phyloP scores from a whole-genome alignment of 352 stramenopile species.

The Halophytophthora batemanensis region DNA sequence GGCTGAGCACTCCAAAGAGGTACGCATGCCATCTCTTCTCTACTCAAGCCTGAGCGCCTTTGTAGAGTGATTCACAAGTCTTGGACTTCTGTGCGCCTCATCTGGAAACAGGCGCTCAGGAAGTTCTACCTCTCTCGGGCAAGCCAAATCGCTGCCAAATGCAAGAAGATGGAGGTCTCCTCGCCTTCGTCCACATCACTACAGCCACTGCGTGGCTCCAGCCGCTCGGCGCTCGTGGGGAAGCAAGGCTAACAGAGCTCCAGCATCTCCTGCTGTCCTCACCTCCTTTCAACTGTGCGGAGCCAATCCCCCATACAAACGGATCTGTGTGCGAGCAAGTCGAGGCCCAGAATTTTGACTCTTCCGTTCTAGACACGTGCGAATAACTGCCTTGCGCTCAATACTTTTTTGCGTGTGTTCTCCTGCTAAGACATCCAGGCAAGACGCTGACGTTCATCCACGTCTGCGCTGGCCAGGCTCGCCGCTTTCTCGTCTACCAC shows the following conservation, averaged over 20 bases:
- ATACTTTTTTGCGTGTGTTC: background rate
- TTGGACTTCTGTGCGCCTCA: background rate
- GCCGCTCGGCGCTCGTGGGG: slow-evolving; percentile 5
- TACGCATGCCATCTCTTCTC: background rate
- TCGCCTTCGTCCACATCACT: slow-evolving; percentile 17
- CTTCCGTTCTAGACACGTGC: background rate
- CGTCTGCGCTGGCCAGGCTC: slow-evolving; percentile 6
- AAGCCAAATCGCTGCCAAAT: slow-evolving; percentile 45
- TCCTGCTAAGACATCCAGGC: slow-evolving; percentile 43
- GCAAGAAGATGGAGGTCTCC: slow-evolving; percentile 31
- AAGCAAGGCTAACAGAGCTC: background rate
- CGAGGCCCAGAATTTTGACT: background rate
- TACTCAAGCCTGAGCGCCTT: no score
- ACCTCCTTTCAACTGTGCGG: no score
- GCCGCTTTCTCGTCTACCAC: slow-evolving; percentile 19
- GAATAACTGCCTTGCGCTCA: background rate
- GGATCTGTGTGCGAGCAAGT: slow-evolving; percentile 10
- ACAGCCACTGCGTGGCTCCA: slow-evolving; percentile 16
- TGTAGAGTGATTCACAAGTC: background rate
- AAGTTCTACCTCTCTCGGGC: slow-evolving; percentile 55
- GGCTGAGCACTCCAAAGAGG: slow-evolving; percentile 1
- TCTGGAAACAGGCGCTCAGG: slow-evolving; percentile 29
- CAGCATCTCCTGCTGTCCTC: no score
- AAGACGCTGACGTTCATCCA: slow-evolving; percentile 35
- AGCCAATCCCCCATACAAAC: no score